Evolutionary conservation across 352 stramenopile genomes (phyloP).

Genomic region (Blastocystis sp.): DNA sequence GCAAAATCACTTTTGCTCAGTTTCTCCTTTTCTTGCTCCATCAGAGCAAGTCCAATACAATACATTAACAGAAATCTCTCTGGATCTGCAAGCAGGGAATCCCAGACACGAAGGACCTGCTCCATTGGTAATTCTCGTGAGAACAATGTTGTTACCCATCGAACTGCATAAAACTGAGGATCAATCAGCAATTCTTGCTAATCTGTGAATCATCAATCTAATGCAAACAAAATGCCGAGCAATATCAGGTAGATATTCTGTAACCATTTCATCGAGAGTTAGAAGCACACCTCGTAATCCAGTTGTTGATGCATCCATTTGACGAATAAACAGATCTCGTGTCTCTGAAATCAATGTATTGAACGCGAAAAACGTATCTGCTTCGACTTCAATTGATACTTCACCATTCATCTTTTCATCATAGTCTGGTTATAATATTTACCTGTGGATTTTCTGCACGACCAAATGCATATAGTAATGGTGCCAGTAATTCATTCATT

Average conservation of each 20-base stretch:
- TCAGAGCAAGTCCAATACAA: slow-evolving; percentile 74
- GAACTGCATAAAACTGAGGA: slow-evolving; percentile 71
- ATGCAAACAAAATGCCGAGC: not conserved
- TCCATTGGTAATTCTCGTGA: slow-evolving; percentile 72
- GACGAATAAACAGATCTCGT: slow-evolving; percentile 71
- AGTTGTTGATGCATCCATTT: slow-evolving; percentile 62
- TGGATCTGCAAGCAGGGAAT: slow-evolving; percentile 72
- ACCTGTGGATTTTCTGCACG: slow-evolving; percentile 59
- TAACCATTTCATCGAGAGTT: not conserved
- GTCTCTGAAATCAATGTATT: slow-evolving; percentile 72
- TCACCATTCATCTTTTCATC: slow-evolving; percentile 61
- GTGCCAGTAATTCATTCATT: slow-evolving; percentile 79
- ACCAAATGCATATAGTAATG: slow-evolving; percentile 72
- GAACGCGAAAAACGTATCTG: slow-evolving; percentile 75
- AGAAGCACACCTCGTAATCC: slow-evolving; percentile 2
- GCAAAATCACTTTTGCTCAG: slow-evolving; percentile 68
- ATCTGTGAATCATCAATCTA: not conserved
- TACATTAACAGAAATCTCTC: slow-evolving; percentile 74
- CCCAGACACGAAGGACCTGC: slow-evolving; percentile 76
- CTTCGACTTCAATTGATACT: slow-evolving; percentile 66
- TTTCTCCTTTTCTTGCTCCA: slow-evolving; percentile 70
- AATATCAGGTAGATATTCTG: not conserved
- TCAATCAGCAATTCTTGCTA: slow-evolving; percentile 67
- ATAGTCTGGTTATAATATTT: not conserved
- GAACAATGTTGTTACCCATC: slow-evolving; percentile 76